phyloP scores from a whole-genome alignment of 768 basidiomycete species.

The Phylloporus scabripes region DNA sequence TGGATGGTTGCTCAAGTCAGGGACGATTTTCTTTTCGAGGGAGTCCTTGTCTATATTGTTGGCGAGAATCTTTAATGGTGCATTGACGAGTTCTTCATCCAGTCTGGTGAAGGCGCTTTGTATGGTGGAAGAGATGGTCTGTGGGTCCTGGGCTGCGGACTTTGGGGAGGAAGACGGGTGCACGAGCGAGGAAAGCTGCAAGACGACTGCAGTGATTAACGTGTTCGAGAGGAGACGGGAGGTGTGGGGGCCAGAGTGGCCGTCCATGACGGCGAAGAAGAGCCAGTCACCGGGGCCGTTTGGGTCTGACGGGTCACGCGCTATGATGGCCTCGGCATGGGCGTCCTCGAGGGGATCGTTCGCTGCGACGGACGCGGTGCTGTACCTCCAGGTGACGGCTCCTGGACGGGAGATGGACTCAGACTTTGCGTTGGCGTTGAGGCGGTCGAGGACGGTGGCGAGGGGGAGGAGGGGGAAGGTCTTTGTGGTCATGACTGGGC shows the following conservation, averaged over 20 bases:
- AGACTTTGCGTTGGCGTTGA: slow-evolving; percentile 48
- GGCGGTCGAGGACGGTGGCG: slow-evolving; percentile 48
- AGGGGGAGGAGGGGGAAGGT: slow-evolving; percentile 53
- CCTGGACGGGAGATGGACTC: slow-evolving; percentile 44
- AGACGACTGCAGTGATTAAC: slow-evolving; percentile 77
- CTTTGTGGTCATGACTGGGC: slow-evolving; percentile 48
- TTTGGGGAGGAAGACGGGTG: slow-evolving; percentile 32
- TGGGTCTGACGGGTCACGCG: slow-evolving; percentile 55
- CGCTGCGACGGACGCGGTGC: slow-evolving; percentile 73
- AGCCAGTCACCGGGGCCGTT: slow-evolving; percentile 64
- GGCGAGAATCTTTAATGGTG: slow-evolving; percentile 69
- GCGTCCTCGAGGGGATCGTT: slow-evolving; percentile 95
- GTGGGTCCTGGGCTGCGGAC: slow-evolving; percentile 35
- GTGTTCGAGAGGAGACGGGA: slow-evolving; percentile 77
- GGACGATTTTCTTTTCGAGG: slow-evolving; percentile 46
- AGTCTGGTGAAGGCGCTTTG: slow-evolving; percentile 72
- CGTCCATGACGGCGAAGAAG: slow-evolving; percentile 89
- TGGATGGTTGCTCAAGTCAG: slow-evolving; percentile 67
- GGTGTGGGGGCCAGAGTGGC: slow-evolving; percentile 81
- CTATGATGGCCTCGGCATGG: slow-evolving; percentile 61
- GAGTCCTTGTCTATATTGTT: slow-evolving; percentile 48
- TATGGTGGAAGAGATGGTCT: slow-evolving; percentile 64
- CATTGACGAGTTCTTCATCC: slow-evolving; percentile 78
- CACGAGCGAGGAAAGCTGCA: slow-evolving; percentile 61
- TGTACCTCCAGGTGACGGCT: slow-evolving; percentile 65